Evolutionary conservation across 805 yeast species (phyloP).

Genomic region (Kuraishia floccosa): DNA sequence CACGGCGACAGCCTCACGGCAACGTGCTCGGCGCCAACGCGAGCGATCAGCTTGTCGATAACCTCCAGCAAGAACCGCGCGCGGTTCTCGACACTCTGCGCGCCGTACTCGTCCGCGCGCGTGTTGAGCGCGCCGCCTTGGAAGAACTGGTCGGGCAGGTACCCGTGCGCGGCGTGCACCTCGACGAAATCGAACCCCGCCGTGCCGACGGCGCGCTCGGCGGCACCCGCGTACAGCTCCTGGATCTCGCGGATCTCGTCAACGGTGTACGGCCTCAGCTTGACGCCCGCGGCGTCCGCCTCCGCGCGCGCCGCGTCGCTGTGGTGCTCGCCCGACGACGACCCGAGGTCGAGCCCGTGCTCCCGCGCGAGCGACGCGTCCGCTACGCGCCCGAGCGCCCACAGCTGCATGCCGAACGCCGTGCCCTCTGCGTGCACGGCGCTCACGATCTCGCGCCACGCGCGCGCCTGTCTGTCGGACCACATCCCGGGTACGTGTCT

Average conservation of each 20-base stretch:
- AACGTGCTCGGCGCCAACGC: neutral
- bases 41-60: neutral
- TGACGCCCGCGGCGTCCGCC: conserved; percentile 33
- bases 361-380: conserved; percentile 19
- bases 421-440: conserved; percentile 32
- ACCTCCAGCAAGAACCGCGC: conserved; percentile 21
- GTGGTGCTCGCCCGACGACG: conserved; percentile 16
- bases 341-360: conserved; percentile 23
- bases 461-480: conserved; percentile 34
- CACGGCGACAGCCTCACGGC: neutral
- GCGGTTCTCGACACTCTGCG: conserved; percentile 49
- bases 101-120: conserved; percentile 56
- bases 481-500: conserved; percentile 30
- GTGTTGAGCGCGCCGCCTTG: conserved; percentile 32
- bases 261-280: conserved; percentile 19
- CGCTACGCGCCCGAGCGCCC: conserved; percentile 43
- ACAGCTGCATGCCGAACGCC: conserved; percentile 39
- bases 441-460: conserved; percentile 27
- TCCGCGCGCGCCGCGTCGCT: conserved; percentile 33
- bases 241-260: conserved; percentile 30
- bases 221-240: conserved; percentile 29
- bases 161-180: conserved; percentile 58
- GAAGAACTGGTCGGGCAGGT: conserved; percentile 36
- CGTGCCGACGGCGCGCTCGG: conserved; percentile 33
- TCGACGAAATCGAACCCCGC: conserved; percentile 57